Base-by-base conservation (phyloP, 2,329 filamentous ascomycete genomes). In the Colletotrichum acutatum region DNA sequence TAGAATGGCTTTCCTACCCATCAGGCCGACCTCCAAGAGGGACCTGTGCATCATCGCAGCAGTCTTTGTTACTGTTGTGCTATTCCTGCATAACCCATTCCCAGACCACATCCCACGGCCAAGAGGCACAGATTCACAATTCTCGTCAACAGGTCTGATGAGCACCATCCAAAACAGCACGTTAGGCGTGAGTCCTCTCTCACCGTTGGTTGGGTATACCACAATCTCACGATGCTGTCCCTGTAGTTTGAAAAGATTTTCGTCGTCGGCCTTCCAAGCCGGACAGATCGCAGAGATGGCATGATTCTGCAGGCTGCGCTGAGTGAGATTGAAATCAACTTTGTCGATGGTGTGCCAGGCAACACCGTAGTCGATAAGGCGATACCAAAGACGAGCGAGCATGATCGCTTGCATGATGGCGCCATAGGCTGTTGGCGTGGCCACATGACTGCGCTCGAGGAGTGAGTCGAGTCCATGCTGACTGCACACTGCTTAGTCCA, bases 171-270 rank as follows among this genome's bases (percentile, higher is more conserved):
- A 63, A 52, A 74, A 74, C 28, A 59, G 53, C 19, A 74, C 71
- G 5, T 12, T 74, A 14, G 71, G 71, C 28, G 71, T 74, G 32
- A 67, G 68, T 71, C 42, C 11, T 19, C 2, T 11, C 1, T 12
- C 9, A 9, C 2, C 42, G 3, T 5, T 26, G 2, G 19, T 9
- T 2, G 3, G 1, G 28, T 16, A 5, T 19, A 11, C 4, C 4
- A 26, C 8, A 37, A 42, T 16, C 52, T 66, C 3, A 61, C 52
- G 1, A 5, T 59, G 9, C 14, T 32, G 1, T 24, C 1, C 0
- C 3, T 28, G 12, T 26, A 89, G 87, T 90, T 90, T 74, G 80
- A 86, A 42, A 83, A 86, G 65, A 86, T 90, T 19, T 84, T 89
- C 74, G 86, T 87, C 28, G 83, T 90, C 58, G 88, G 86, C 59